These are phyloP conservation scores for Aspergillus latus DNA, from an alignment of 2,329 filamentous ascomycete species.

Conservation along the genomic window DNA sequence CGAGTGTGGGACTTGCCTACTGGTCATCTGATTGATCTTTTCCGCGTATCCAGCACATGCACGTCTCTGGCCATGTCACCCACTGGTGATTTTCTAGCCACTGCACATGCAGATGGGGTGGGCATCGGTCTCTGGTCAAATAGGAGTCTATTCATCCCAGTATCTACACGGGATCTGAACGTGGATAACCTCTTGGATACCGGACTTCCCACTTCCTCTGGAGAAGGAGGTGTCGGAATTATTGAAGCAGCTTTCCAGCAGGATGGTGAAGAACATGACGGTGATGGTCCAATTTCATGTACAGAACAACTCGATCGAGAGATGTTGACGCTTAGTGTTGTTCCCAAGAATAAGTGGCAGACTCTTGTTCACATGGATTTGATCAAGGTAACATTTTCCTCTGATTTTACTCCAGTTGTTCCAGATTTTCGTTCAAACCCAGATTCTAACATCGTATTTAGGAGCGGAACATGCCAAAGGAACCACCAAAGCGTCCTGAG, in stretches of 20 bases:
- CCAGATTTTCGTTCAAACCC: background rate
- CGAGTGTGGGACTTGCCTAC: constrained; percentile 95
- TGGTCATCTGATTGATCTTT: constrained; percentile 89
- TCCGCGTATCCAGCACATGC: constrained; percentile 75
- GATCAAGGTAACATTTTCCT: constrained; percentile 56
- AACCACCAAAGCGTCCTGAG: constrained; percentile 86
- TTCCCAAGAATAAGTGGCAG: constrained; percentile 91
- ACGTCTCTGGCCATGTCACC: constrained; percentile 82
- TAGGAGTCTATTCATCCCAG: constrained; percentile 82
- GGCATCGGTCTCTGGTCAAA: constrained; percentile 98
- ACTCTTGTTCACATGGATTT: constrained; percentile 88
- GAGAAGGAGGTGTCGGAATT: constrained; percentile 74
- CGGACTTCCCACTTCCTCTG: constrained; percentile 71
- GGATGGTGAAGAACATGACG: constrained; percentile 47
- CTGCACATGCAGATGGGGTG: constrained; percentile 75
- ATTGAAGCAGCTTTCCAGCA: constrained; percentile 74
- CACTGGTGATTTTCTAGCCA: constrained; percentile 92
- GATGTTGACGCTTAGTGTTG: constrained; percentile 83
- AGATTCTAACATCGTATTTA: constrained; percentile 38
- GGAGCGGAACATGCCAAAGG: constrained; percentile 89
- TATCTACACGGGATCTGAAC: constrained; percentile 80
- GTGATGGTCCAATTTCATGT: constrained; percentile 55
- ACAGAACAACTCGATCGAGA: constrained; percentile 78
- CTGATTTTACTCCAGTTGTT: background rate
- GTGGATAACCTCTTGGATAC: constrained; percentile 70